Conservation (phyloP, 2,329 filamentous ascomycete species). For the Madurella mycetomatis region DNA sequence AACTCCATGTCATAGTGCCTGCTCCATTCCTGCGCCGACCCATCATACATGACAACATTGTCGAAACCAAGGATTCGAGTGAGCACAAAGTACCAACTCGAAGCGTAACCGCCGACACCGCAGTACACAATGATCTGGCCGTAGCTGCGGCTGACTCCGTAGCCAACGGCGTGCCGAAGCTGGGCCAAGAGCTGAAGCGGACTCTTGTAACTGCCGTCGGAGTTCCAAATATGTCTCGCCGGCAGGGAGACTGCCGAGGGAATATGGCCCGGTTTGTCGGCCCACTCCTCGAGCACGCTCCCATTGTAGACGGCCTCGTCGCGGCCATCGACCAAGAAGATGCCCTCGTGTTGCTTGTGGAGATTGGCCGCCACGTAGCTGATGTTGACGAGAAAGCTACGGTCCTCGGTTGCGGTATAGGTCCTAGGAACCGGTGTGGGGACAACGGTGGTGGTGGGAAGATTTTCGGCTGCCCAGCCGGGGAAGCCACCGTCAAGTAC, state of each 20-base stretch:
- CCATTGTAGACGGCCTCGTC: conserved; percentile 20
- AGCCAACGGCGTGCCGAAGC: conserved; percentile 11
- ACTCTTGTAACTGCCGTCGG: conserved; percentile 20
- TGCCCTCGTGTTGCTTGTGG: conserved; percentile 17
- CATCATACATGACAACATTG: conserved; percentile 18
- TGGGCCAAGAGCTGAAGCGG: conserved; percentile 15
- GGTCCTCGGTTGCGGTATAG: conserved; percentile 14
- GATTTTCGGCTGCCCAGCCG: conserved; percentile 13
- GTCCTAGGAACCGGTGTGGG: conserved; percentile 6
- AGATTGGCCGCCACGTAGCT: conserved; percentile 15
- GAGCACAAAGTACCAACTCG: conserved; percentile 17
- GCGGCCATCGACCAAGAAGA: conserved; percentile 19
- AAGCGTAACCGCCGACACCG: conserved; percentile 21
- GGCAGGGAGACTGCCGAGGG: conserved; percentile 17
- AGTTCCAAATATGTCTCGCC: conserved; percentile 18
- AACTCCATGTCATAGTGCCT: conserved; percentile 18
- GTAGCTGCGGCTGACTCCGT: conserved; percentile 12
- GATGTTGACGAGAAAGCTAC: conserved; percentile 18
- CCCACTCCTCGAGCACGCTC: conserved; percentile 17
- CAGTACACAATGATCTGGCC: conserved; percentile 20
- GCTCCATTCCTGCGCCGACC: conserved; percentile 17
- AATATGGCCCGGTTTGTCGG: conserved; percentile 19
- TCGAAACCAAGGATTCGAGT: conserved; percentile 18
- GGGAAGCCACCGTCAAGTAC: conserved; percentile 21
- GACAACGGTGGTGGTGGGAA: conserved; percentile 13